A percentile compares a stretch with the other conserved stretches of the same genome.
phyloP scores from a whole-genome alignment of 306 rosid species.

The Sphenostylis stenocarpa region DNA sequence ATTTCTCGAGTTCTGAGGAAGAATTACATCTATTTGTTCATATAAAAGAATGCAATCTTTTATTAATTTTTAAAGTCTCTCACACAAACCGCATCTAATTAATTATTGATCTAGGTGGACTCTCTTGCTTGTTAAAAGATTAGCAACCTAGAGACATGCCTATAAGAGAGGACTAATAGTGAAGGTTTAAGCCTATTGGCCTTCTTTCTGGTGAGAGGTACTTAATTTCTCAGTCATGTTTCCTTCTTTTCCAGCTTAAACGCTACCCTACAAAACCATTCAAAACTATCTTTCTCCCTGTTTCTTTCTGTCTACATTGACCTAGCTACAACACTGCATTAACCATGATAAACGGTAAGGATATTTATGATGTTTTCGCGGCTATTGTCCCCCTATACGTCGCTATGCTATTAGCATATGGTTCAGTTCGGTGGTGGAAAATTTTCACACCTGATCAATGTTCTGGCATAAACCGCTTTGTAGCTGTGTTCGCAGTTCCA shows the following conservation, averaged over 20 bases:
- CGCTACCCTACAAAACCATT: background rate
- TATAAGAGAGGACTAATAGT: slow-evolving; percentile 25
- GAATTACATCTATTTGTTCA: no score
- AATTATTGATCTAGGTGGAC: background rate
- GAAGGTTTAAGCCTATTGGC: slow-evolving; percentile 23
- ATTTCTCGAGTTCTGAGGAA: no score
- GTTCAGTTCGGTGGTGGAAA: slow-evolving; percentile 87
- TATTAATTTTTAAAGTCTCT: no score
- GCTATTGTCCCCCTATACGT: slow-evolving; percentile 82
- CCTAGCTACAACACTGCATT: background rate
- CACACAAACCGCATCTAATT: background rate
- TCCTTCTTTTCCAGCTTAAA: slow-evolving; percentile 31
- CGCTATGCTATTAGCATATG: slow-evolving; percentile 81
- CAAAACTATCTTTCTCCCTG: background rate
- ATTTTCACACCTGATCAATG: slow-evolving; percentile 86
- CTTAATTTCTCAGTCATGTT: slow-evolving; percentile 29
- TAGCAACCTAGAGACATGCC: background rate
- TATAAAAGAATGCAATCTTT: no score
- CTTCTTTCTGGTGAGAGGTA: background rate
- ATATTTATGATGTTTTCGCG: slow-evolving; percentile 73
- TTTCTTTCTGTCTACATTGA: background rate
- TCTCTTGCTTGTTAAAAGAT: background rate
- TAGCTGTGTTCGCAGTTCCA: slow-evolving; percentile 80
- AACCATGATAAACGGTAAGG: slow-evolving; percentile 74
- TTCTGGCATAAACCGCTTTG: slow-evolving; percentile 86